Base-by-base conservation (phyloP, 345 rosid species). In the Tarenaya hassleriana region DNA sequence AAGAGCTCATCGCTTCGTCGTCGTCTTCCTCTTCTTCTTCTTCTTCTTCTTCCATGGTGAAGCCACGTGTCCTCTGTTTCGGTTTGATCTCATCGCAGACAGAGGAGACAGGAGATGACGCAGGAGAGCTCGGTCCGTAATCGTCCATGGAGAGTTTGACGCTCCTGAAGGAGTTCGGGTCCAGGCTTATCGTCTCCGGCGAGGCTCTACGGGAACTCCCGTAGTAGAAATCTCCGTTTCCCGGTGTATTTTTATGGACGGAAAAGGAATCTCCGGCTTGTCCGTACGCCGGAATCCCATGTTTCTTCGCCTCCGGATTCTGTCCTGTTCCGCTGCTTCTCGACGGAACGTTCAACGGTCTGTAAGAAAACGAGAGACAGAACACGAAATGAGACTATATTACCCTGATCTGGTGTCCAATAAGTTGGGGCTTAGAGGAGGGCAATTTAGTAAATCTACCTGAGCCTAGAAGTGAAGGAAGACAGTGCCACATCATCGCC, bases 401-500 rank as follows among this genome's bases (percentile, higher is more conserved):
- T 53, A 4, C 1, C 61, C 70, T 52, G 0, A 0, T 0, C 1
- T 32, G 9, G 0, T 34, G 11, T 1, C 0, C 12, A 8, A 4
- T 8, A 6, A 32, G 10, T 0, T 5, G 20, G 1, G 8, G 0
- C 12, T 5, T 10, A 7, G 3, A 12, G 0, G 47, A 53, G 61
- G 61, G 27, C 47, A 50, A 4, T 15, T 37, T 7, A 0, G 59
- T 55, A 39, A 52, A 40, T 15, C 33, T 34, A 92, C 98, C 98
- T 73, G 73, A 92, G 89, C 70, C 80, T 84, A 16, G 92, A 84
- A 66, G 90, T 77, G 58, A 81, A 81, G 51, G 94, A 84, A 18
- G 84, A 79, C 39, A 84, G 70, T 1, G 81, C 90, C 1, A 38
- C 74, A 59, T 91, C 96, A 1, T 82, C 88, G 4, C 83, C 77